A percentile compares a stretch with the other conserved stretches of the same genome.
Evolutionary conservation across 169 alveolate genomes (phyloP).

Genomic region (Miamiensis avidus): DNA sequence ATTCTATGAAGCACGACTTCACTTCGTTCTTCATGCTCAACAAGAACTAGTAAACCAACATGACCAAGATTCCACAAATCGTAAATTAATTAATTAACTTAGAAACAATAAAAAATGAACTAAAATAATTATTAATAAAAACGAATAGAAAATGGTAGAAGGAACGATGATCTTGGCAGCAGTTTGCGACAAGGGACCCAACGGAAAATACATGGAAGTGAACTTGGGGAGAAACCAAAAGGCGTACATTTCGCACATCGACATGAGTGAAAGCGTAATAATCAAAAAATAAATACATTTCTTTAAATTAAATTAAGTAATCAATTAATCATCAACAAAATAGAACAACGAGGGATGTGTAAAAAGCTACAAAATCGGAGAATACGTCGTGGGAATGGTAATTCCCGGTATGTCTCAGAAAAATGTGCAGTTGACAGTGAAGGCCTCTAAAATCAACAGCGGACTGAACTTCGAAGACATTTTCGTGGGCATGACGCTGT

Average conservation of each 20-base stretch:
- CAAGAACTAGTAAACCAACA: background rate
- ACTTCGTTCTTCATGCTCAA: background rate
- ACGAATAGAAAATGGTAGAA: slow-evolving; percentile 5
- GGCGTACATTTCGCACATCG: slow-evolving; percentile 49
- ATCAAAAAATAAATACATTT: slow-evolving; percentile 20
- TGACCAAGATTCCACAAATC: background rate
- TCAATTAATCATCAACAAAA: no score
- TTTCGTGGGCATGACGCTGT: slow-evolving; percentile 55
- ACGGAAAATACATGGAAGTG: slow-evolving; percentile 58
- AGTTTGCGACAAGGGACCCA: slow-evolving; percentile 28
- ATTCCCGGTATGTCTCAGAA: slow-evolving; percentile 52
- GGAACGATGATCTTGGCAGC: slow-evolving; percentile 16
- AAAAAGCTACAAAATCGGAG: slow-evolving; percentile 59
- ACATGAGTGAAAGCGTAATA: slow-evolving; percentile 47
- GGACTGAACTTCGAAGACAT: slow-evolving; percentile 58
- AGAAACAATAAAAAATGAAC: background rate
- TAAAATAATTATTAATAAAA: no score
- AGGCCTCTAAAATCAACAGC: slow-evolving; percentile 58
- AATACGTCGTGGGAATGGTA: slow-evolving; percentile 48
- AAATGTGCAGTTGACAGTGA: slow-evolving; percentile 60
- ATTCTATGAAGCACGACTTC: background rate
- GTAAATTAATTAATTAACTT: background rate
- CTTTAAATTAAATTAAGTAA: no score
- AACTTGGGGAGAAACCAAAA: slow-evolving; percentile 76
- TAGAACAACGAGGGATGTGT: slow-evolving; percentile 56